Base-by-base conservation (phyloP, 2,329 filamentous ascomycete genomes). In the Pseudogymnoascus sp. region DNA sequence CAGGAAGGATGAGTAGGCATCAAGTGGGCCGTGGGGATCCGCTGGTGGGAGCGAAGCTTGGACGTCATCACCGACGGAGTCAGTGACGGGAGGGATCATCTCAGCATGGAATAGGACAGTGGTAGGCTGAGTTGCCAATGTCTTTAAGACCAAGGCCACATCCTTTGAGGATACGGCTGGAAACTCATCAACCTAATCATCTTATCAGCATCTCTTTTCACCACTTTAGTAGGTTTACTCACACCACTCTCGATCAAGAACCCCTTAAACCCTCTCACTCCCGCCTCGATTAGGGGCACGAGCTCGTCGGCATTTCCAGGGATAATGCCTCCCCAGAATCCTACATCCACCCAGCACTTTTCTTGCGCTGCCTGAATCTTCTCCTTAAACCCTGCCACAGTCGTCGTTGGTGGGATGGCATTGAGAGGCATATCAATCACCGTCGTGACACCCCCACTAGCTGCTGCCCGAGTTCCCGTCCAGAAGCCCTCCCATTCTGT, bases 21-120 rank as follows among this genome's bases (percentile, higher is more conserved):
- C 86, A 23, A 92, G 76, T 9, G 87, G 83, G 13, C 90, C 90
- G 26, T 80, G 79, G 3, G 89, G 89, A 0, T 82, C 82, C 5
- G 88, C 75, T 0, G 89, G 88, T 15, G 89, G 83, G 5, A 81
- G 77, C 0, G 88, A 89, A 23, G 75, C 74, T 68, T 89, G 86
- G 3, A 90, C 84, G 23, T 84, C 83, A 71, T 94, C 90, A 59
- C 89, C 88, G 2, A 92, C 88, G 0, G 89, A 91, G 65, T 84
- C 83, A 57, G 88, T 76, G 65, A 92, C 88, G 15, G 90, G 89
- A n/a, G 92, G 91, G 10, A 95, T 86, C 91, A 96, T 97, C 74
- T 99, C 94, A 60, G 94, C 94, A 71, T 99, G 94, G 77, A 99
- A 99, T 92, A 99, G 97, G 67, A 97, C 84, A 0, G 91, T 95